Conservation (phyloP, 140 eudicot species). For the Senecio squalidus region DNA sequence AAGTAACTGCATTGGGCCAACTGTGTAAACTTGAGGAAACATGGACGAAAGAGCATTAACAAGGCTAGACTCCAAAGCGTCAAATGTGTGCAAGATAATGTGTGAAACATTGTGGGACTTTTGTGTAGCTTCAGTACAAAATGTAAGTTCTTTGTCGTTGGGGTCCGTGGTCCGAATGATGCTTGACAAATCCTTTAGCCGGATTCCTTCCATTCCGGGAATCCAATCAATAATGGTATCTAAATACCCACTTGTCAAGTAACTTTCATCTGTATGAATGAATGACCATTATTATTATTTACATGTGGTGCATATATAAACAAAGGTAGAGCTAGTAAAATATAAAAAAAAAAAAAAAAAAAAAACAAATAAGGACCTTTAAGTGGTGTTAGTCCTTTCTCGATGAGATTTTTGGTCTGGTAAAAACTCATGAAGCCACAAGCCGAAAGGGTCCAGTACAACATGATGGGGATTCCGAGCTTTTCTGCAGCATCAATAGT, state of each 20-base stretch:
- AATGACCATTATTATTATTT: neutral
- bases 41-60: conserved; percentile 21
- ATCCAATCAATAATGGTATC: conserved; percentile 23
- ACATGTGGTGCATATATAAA: neutral
- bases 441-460: conserved; percentile 15
- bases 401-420: conserved; percentile 4
- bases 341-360: neutral
- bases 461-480: conserved; percentile 11
- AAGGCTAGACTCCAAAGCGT: conserved; percentile 22
- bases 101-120: neutral
- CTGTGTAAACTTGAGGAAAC: conserved; percentile 29
- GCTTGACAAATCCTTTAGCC: conserved; percentile 14
- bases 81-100: conserved; percentile 21
- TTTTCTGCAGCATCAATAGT: conserved; percentile 9
- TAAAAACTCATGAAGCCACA: conserved; percentile 19
- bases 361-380: conserved; percentile 18
- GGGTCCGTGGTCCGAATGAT: conserved; percentile 2
- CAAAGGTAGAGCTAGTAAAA: neutral
- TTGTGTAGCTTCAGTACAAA: neutral
- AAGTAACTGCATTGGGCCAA: conserved; percentile 33
- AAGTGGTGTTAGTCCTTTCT: conserved; percentile 6
- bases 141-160: neutral
- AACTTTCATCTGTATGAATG: conserved; percentile 12
- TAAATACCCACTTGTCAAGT: conserved; percentile 2
- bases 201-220: conserved; percentile 18